These are phyloP conservation scores for Stephania cephalantha DNA, from an alignment of 164 flowering plant genomes.

Conservation along the genomic window DNA sequence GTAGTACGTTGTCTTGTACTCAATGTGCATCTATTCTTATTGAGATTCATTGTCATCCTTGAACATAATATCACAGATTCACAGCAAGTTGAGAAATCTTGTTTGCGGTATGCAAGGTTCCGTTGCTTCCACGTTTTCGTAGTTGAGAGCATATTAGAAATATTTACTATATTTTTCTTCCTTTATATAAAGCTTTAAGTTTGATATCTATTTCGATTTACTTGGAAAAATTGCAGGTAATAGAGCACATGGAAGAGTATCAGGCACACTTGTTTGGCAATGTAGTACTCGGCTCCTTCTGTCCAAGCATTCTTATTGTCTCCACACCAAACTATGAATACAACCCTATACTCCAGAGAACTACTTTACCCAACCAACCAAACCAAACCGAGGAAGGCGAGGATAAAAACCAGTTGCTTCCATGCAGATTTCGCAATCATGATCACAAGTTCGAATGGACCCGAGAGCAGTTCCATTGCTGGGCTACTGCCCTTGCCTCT, in stretches of 20 bases:
- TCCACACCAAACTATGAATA: conserved; percentile 98
- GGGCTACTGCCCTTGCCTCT: conserved; percentile 69
- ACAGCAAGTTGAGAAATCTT: too few species aligned
- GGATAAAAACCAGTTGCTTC: conserved; percentile 36
- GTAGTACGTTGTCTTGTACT: too few species aligned
- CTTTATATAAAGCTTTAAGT: neutral
- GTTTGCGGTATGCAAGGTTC: too few species aligned
- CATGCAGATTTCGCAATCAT: conserved; percentile 77
- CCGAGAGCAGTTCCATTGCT: conserved; percentile 59
- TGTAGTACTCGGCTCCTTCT: conserved; percentile 50
- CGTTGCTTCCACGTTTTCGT: neutral
- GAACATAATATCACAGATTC: too few species aligned
- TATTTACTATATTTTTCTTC: neutral
- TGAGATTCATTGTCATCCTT: too few species aligned
- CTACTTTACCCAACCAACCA: conserved; percentile 21
- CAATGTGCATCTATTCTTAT: too few species aligned
- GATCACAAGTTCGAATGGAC: conserved; percentile 99
- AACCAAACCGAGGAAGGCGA: conserved; percentile 59
- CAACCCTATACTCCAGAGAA: conserved; percentile 67
- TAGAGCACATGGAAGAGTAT: conserved; percentile 98
- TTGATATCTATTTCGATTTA: neutral
- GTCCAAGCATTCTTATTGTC: conserved; percentile 70
- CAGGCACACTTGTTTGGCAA: conserved; percentile 76
- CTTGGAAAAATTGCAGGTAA: conserved; percentile 47
- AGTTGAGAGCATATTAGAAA: neutral